Evolutionary conservation across 2,329 filamentous ascomycete species (phyloP), one percentile per base, ranked within the genome.

Genomic region (Colletotrichum cordylinicola): DNA sequence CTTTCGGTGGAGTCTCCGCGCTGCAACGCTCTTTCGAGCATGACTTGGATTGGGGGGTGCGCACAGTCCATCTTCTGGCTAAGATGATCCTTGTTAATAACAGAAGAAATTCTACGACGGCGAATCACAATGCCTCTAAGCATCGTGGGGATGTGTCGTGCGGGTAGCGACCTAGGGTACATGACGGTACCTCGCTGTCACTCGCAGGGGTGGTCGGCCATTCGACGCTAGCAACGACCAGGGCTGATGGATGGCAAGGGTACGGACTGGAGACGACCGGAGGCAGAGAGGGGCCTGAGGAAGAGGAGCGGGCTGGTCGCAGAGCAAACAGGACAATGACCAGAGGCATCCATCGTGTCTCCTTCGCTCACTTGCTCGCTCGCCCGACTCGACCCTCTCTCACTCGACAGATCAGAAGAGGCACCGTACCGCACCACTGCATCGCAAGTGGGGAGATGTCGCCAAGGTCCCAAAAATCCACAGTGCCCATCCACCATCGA

Each of bases 221-320:
- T n/a, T 75, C 24, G 27, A 62, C 74, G 71, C 74, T 76, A 76
- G 66, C 66, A 73, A 37, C 74, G 74, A 75, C 74, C 65, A 73
- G 74, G 64, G 70, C 74, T 65, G 62, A 33, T 75, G 70, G 64
- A 68, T 35, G 48, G n/a, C 35, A 29, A 71, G 58, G 58, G 33
- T 37, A 52, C 37, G 52, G 29, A 64, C 56, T 55, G 55, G 68
- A 67, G 61, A 67, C 68, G 18, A 33, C 31, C 29, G 48, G 43
- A 66, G 39, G 48, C 24, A 66, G 61, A 52, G 31, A 37, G 35
- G 35, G 33, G 55, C 33, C 48, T 37, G 35, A 60, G 35, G 27
- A 29, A 58, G 60, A 27, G 33, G 21, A 24, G 65, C n/a, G 64
- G 60, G 24, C 66, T 60, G 55, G 66, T n/a, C 35, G 48, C 21